phyloP scores from a whole-genome alignment of 2,329 filamentous ascomycete species.

The Diatrype stigma region DNA sequence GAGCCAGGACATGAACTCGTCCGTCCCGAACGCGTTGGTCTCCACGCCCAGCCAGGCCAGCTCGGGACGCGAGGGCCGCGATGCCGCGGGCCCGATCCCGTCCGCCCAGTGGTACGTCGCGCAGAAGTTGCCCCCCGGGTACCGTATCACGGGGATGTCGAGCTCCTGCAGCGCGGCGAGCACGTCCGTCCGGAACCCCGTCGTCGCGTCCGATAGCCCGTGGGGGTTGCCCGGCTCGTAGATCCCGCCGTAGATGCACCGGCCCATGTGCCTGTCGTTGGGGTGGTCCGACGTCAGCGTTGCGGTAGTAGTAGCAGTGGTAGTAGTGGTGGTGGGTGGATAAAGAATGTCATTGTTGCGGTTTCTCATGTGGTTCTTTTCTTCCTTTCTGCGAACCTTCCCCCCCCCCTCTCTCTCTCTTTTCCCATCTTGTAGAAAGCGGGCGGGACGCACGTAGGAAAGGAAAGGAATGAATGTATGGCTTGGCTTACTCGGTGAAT shows the following conservation, averaged over 20 bases:
- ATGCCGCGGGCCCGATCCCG: conserved; percentile 69
- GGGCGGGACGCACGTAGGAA: background rate
- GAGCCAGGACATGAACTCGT: conserved; percentile 84
- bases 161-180: conserved; percentile 69
- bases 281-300: no score
- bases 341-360: no score
- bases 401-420: no score
- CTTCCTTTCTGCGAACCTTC: conserved; percentile 2
- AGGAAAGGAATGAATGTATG: no score
- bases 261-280: conserved; percentile 72
- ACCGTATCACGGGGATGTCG: conserved; percentile 71
- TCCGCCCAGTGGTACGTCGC: conserved; percentile 86
- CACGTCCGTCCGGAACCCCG: conserved; percentile 77
- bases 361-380: background rate
- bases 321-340: no score
- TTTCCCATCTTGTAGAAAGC: background rate
- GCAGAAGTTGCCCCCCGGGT: conserved; percentile 80
- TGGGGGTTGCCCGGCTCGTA: conserved; percentile 72
- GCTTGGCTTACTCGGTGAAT: conserved; percentile 77
- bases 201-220: conserved; percentile 65
- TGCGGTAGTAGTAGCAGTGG: no score
- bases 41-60: conserved; percentile 77
- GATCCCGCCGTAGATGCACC: conserved; percentile 83
- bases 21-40: conserved; percentile 75
- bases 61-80: conserved; percentile 64